Evolutionary conservation across 495 filamentous ascomycete genomes (phyloP), one percentile per base, ranked within the genome.

Genomic region (Aspergillus sclerotioniger): DNA sequence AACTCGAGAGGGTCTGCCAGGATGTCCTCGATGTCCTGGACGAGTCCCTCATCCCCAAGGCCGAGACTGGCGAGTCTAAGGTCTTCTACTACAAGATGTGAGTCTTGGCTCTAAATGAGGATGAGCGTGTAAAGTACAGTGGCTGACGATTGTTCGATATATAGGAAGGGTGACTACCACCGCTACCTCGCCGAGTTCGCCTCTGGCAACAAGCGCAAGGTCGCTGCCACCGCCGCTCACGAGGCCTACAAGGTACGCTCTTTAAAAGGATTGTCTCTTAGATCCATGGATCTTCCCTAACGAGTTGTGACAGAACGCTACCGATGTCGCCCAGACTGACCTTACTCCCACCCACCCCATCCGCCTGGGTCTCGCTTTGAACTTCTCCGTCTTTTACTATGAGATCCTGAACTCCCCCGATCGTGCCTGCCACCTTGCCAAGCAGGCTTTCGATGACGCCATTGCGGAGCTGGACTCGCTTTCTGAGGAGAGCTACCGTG

Each of bases 61-160:
- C 94, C 65, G 90, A 95, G 76, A 90, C 92, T 62, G 94, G 94
- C 77, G 94, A 99, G 84, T 96, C 92, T 67, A 98, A 97, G 85
- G 94, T 99, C 67, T 99, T 99, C 76, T 99, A 99, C 82, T 96
- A 97, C 89, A 99, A 99, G 88, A 99, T 99, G 94, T 98, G 78
- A 57, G 90, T 82, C 17, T 53, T 21, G 51, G 15, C 4, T 16
- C 17, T 29, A 28, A 32, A 44, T 19, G 16, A 54, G 4, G 9
- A 16, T 3, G 13, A 31, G 15, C n/a, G 13, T 7, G 29, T 15
- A 20, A 13, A 20, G 25, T 9, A 43, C 33, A 31, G 54, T 39
- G 54, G 16, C 53, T 67, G 55, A 65, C 48, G 20, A 54, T 47
- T 25, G 53, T 56, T 64, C 43, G 33, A 44, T 29, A 62, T 69